Percentiles rank a stretch among this genome's conserved stretches.
Conservation (phyloP, 306 rosid species). For the Fragaria vesca region DNA sequence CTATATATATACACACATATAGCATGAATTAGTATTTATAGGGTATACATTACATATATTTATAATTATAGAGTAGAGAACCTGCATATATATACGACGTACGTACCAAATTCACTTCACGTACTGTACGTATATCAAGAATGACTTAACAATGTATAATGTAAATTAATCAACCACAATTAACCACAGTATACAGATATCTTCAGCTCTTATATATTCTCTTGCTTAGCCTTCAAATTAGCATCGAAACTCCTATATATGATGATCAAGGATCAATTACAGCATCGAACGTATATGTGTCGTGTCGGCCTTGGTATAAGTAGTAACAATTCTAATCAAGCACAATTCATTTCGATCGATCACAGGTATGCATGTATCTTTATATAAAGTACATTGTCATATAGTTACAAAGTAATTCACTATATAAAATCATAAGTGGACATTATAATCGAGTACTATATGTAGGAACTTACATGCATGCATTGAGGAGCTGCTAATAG, state of each 20-base stretch:
- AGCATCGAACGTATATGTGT: not conserved
- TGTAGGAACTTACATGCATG: slow-evolving; percentile 12
- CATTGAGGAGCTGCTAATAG: not conserved
- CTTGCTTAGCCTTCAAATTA: not conserved
- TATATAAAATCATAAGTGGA: not conserved
- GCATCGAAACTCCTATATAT: not conserved
- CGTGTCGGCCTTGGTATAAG: too few relatives aligned
- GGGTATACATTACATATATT: not conserved
- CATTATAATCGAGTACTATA: not conserved
- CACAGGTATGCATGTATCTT: not conserved
- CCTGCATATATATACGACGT: not conserved
- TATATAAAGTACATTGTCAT: not conserved
- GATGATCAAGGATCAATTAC: not conserved
- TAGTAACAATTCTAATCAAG: not conserved
- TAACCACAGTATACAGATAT: not conserved
- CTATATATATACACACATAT: not conserved
- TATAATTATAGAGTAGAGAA: not conserved
- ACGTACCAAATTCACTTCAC: not conserved
- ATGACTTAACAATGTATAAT: not conserved
- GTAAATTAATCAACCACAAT: not conserved
- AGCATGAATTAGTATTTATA: not conserved
- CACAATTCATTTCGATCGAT: not conserved
- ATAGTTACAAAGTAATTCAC: not conserved
- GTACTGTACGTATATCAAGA: not conserved
- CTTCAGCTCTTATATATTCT: not conserved